Percentiles rank a stretch among this genome's conserved stretches.
phyloP scores from a whole-genome alignment of 2,329 filamentous ascomycete genomes.

The Cordyceps cicadae region DNA sequence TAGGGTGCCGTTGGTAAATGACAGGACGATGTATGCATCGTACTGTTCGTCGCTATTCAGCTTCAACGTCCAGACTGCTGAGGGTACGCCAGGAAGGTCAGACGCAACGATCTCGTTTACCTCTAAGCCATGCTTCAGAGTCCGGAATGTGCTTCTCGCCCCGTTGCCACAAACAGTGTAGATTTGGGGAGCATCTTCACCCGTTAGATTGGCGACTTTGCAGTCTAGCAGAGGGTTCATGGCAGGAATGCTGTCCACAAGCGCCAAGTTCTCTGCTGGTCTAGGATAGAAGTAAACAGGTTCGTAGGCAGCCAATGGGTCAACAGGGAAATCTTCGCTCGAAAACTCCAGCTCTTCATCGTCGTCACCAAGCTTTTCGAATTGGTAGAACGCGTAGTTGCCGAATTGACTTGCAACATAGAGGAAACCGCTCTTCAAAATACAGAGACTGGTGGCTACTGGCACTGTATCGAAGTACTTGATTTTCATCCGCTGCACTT shows the following conservation, averaged over 20 bases:
- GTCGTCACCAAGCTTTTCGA: conserved; percentile 93
- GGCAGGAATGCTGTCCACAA: conserved; percentile 77
- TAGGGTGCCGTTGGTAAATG: conserved; percentile 80
- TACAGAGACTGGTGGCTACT: conserved; percentile 76
- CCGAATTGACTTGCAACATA: conserved; percentile 89
- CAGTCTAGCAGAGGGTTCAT: conserved; percentile 89
- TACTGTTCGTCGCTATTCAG: conserved; percentile 72
- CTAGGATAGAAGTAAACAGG: conserved; percentile 82
- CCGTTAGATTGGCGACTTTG: conserved; percentile 81
- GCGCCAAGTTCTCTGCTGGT: conserved; percentile 68
- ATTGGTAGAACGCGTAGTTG: conserved; percentile 92
- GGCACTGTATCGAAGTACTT: conserved; percentile 98
- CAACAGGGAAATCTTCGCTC: conserved; percentile 74
- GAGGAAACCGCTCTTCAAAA: conserved; percentile 90
- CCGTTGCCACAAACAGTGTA: conserved; percentile 87
- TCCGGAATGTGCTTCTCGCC: conserved; percentile 82
- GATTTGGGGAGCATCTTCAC: conserved; percentile 93
- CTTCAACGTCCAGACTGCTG: conserved; percentile 93
- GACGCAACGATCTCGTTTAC: conserved; percentile 96
- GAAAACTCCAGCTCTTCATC: conserved; percentile 81
- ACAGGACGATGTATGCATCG: conserved; percentile 93
- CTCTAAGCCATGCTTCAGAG: conserved; percentile 83
- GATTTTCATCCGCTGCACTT: conserved; percentile 77
- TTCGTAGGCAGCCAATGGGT: conserved; percentile 61
- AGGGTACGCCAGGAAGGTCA: conserved; percentile 78